Evolutionary conservation across 2,329 filamentous ascomycete genomes (phyloP), one percentile per base, ranked within the genome.

Genomic region (Fusarium nematophilum): DNA sequence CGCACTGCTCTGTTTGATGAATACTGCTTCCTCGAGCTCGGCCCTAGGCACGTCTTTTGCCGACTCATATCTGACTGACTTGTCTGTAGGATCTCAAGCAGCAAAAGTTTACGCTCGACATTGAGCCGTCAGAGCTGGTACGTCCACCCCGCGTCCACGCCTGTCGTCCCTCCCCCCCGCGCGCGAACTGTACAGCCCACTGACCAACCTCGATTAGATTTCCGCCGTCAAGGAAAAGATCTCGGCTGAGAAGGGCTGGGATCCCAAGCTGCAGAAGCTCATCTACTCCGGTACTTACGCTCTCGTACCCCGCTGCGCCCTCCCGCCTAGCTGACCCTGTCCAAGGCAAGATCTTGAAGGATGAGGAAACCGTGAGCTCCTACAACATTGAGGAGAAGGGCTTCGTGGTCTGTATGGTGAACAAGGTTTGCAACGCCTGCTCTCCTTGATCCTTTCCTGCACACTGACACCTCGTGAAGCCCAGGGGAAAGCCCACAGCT

Each of bases 321-420:
- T 21, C 44, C 42, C 65, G 70, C 65, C 30, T 45, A 29, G 53
- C 60, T 72, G 53, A 70, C 64, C 26, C 42, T 55, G 9, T 23
- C 52, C 69, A 43, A 97, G 93, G 95, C 81, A 99, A 99, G 83
- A 98, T 99, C 70, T 83, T 99, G 65, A 94, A 97, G 79, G 94
- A 99, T 90, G 92, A 93, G 60, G 95, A 97, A 74, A 97, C 93
- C 3, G 91, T 99, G 69, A 92, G 93, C 77, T 93, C 91, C 33
- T 98, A 98, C 83, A 97, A 92, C 79, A 98, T 99, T 63, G 94
- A 99, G 79, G 95, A 98, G 85, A 99, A 98, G 84, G 95, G 95
- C 30, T 99, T 98, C 76, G 93, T 99, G 71, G 95, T 99, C 58
- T 99, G 95, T 81, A 97, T 99, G 88, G 89, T 96, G 70, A 92